Conservation (phyloP, 768 basidiomycete species). For the Paxillus rubicundulus region DNA sequence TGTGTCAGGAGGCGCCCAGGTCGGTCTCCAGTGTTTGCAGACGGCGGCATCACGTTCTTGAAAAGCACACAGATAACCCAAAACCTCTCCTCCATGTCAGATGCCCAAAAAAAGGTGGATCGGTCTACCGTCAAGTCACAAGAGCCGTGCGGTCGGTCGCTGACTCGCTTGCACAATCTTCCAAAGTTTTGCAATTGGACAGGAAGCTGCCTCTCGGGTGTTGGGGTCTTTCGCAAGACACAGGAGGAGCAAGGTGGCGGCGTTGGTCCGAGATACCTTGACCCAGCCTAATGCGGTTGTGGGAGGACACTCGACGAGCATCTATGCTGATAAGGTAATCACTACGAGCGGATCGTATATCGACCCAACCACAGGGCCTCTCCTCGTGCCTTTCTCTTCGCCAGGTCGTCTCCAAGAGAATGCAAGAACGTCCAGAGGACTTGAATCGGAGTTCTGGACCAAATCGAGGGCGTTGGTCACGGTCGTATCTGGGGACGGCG, state of each 20-base stretch:
- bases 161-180: constrained; percentile 58
- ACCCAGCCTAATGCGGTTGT: constrained; percentile 72
- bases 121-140: not conserved
- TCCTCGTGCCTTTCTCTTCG: constrained; percentile 29
- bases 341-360: constrained; percentile 84
- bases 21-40: constrained; percentile 45
- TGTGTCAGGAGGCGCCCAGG: constrained; percentile 69
- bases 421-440: constrained; percentile 68
- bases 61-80: constrained; percentile 69
- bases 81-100: constrained; percentile 74
- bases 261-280: constrained; percentile 78
- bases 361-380: constrained; percentile 32
- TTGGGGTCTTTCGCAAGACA: constrained; percentile 61
- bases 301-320: constrained; percentile 58
- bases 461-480: constrained; percentile 59
- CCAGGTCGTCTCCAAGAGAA: constrained; percentile 68
- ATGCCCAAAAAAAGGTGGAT: constrained; percentile 34
- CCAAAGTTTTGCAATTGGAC: constrained; percentile 61
- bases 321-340: constrained; percentile 60
- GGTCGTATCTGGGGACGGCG: constrained; percentile 40
- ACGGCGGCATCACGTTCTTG: constrained; percentile 15
- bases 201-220: constrained; percentile 59
- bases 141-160: not conserved
- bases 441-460: constrained; percentile 63
- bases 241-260: constrained; percentile 69